These are phyloP conservation scores for Daldinia vernicosa DNA, from an alignment of 495 filamentous ascomycete genomes.

Conservation along the genomic window DNA sequence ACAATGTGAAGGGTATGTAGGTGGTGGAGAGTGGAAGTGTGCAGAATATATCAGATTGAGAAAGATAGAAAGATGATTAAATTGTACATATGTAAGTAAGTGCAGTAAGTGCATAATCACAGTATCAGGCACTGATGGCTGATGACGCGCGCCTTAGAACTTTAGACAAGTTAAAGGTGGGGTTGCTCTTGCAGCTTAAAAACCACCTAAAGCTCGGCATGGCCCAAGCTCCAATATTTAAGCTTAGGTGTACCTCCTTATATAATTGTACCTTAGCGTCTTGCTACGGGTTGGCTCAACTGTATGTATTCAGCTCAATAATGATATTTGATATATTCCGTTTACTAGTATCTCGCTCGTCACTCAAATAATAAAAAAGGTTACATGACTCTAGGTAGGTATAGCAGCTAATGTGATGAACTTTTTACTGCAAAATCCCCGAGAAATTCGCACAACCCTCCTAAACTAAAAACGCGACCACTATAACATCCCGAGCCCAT, in stretches of 20 bases:
- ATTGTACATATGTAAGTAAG: conserved; percentile 4
- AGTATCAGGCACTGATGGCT: conserved; percentile 46
- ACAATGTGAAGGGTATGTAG: neutral
- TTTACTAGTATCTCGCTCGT: no score
- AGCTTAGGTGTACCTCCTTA: no score
- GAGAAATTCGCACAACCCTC: conserved; percentile 38
- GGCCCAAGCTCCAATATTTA: conserved; percentile 26
- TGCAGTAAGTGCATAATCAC: no score
- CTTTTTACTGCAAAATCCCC: conserved; percentile 45
- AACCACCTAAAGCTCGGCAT: neutral
- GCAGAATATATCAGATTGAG: conserved; percentile 19
- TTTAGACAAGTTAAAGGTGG: conserved; percentile 24
- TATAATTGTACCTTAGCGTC: no score
- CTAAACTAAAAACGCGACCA: conserved; percentile 19
- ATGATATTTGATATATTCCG: no score
- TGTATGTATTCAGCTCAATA: no score
- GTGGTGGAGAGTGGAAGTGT: conserved; percentile 14
- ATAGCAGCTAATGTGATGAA: conserved; percentile 26
- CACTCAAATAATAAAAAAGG: neutral
- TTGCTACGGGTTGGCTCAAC: no score
- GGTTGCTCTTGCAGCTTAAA: conserved; percentile 29
- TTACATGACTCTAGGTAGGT: neutral
- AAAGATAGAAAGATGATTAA: conserved; percentile 16
- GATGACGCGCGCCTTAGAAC: conserved; percentile 47
- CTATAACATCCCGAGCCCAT: conserved; percentile 26